phyloP scores from a whole-genome alignment of 2,329 filamentous ascomycete species.

The Sporothrix luriei region DNA sequence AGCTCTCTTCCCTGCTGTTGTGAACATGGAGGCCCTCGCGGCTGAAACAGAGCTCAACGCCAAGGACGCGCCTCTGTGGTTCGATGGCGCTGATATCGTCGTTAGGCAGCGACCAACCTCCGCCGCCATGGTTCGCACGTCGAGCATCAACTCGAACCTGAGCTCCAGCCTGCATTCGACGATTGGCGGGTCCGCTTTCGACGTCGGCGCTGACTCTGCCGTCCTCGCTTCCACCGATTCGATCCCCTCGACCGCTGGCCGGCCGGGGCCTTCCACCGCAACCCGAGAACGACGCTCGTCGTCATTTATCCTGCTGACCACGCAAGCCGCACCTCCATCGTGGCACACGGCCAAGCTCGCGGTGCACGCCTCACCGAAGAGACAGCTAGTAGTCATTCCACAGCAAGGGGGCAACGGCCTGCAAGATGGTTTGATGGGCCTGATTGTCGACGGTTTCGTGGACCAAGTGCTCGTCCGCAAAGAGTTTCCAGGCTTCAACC shows the following conservation, averaged over 20 bases:
- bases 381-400: slow-evolving; percentile 47
- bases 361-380: slow-evolving; percentile 62
- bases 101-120: slow-evolving; percentile 71
- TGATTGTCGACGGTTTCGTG: slow-evolving; percentile 77
- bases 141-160: slow-evolving; percentile 47
- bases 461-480: slow-evolving; percentile 85
- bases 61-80: slow-evolving; percentile 75
- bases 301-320: slow-evolving; percentile 85
- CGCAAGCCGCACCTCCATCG: slow-evolving; percentile 61
- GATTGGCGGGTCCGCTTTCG: slow-evolving; percentile 25
- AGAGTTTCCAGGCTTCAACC: slow-evolving; percentile 83
- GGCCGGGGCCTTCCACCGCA: neutral
- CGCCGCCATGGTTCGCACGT: slow-evolving; percentile 69
- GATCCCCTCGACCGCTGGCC: slow-evolving; percentile 40
- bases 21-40: slow-evolving; percentile 79
- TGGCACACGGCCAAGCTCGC: slow-evolving; percentile 66
- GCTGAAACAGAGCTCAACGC: slow-evolving; percentile 87
- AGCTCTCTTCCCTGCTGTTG: slow-evolving; percentile 83
- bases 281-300: slow-evolving; percentile 76
- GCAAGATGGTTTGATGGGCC: slow-evolving; percentile 73
- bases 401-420: slow-evolving; percentile 67
- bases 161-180: slow-evolving; percentile 33
- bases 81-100: slow-evolving; percentile 82
- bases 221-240: slow-evolving; percentile 48
- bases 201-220: slow-evolving; percentile 25